Evolutionary conservation across 2,329 filamentous ascomycete species (phyloP).

Genomic region (Fusarium burgessii): DNA sequence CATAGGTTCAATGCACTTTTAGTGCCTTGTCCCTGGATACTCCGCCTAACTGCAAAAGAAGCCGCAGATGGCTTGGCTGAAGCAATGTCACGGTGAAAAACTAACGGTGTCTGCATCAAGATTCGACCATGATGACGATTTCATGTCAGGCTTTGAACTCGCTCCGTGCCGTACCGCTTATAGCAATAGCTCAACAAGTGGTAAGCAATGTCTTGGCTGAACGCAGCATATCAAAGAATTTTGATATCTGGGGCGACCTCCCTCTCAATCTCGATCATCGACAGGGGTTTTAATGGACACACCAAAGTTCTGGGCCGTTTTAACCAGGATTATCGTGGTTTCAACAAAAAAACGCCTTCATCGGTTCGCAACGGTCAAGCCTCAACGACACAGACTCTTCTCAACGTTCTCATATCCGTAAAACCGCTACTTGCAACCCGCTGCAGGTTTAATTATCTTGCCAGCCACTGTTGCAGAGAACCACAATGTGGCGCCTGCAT

Average conservation of each 20-base stretch:
- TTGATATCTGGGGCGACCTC: constrained; percentile 3
- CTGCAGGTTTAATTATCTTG: not conserved
- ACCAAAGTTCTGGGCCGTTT: constrained; percentile 17
- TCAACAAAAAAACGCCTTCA: constrained; percentile 10
- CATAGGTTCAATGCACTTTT: constrained; percentile 22
- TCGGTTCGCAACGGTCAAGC: constrained; percentile 19
- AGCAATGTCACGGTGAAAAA: constrained; percentile 3
- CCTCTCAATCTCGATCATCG: constrained; percentile 19
- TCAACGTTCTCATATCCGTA: not conserved
- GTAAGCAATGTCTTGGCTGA: constrained; percentile 14
- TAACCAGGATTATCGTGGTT: constrained; percentile 2
- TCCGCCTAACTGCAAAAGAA: constrained; percentile 3
- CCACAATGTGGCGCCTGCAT: constrained; percentile 20
- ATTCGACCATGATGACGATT: constrained; percentile 25
- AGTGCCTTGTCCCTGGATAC: constrained; percentile 13
- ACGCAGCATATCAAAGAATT: not conserved
- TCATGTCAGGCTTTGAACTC: not conserved
- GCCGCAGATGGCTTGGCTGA: constrained; percentile 25
- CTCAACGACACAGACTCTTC: not conserved
- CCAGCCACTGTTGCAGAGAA: constrained; percentile 28
- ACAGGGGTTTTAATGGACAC: constrained; percentile 24
- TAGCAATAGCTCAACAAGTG: not conserved
- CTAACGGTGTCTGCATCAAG: constrained; percentile 12
- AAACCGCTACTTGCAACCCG: not conserved
- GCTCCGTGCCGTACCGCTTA: not conserved